Evolutionary conservation across 2,329 filamentous ascomycete genomes (phyloP).

Genomic region (Keithomyces neogunnii): DNA sequence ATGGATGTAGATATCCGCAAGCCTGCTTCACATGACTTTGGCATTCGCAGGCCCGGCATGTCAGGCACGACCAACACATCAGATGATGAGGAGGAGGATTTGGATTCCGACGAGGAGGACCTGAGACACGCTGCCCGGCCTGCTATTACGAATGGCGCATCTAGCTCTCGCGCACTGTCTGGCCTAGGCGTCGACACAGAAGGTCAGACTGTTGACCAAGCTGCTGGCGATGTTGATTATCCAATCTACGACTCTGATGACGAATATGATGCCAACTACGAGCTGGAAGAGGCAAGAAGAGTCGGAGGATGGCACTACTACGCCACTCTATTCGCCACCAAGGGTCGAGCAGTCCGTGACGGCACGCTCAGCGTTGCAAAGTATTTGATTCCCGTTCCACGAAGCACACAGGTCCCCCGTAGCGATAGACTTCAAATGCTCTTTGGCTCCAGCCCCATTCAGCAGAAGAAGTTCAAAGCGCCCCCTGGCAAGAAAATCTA

Average conservation of each 20-base stretch:
- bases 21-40: slow-evolving; percentile 78
- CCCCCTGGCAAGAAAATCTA: slow-evolving; percentile 87
- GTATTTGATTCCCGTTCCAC: slow-evolving; percentile 45
- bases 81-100: slow-evolving; percentile 60
- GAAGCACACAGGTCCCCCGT: slow-evolving; percentile 47
- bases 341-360: slow-evolving; percentile 33
- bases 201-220: slow-evolving; percentile 64
- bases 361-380: slow-evolving; percentile 36
- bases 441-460: slow-evolving; percentile 47
- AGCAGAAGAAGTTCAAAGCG: slow-evolving; percentile 56
- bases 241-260: slow-evolving; percentile 82
- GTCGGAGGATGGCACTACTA: slow-evolving; percentile 72
- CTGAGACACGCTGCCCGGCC: slow-evolving; percentile 7
- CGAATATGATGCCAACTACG: slow-evolving; percentile 67
- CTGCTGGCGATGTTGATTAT: slow-evolving; percentile 59
- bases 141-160: slow-evolving; percentile 22
- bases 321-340: slow-evolving; percentile 45
- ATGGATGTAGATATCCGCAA: slow-evolving; percentile 98
- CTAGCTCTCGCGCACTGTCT: slow-evolving; percentile 29
- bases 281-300: slow-evolving; percentile 67
- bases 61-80: slow-evolving; percentile 72
- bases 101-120: slow-evolving; percentile 59
- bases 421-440: slow-evolving; percentile 44
- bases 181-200: slow-evolving; percentile 58
- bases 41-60: slow-evolving; percentile 72